These are phyloP conservation scores for Nakazawaea sp. DNA, from an alignment of 805 yeast genomes.

Conservation along the genomic window DNA sequence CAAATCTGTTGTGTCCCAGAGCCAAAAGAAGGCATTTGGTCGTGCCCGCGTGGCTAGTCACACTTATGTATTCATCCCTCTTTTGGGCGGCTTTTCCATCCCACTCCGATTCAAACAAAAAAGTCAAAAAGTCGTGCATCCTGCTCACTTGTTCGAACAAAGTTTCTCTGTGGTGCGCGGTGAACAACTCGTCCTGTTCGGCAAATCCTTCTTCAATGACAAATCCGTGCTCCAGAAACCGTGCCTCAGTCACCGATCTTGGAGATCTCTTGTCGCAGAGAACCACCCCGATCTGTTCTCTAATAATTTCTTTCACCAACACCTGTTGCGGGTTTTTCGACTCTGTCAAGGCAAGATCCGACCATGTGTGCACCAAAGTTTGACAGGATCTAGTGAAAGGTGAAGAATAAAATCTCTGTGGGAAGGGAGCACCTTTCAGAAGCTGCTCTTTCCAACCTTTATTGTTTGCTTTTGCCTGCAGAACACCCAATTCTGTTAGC, in stretches of 20 bases:
- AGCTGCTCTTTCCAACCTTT: slow-evolving; percentile 36
- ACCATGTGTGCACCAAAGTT: slow-evolving; percentile 48
- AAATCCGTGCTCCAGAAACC: slow-evolving; percentile 36
- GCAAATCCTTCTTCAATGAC: slow-evolving; percentile 34
- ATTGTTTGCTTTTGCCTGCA: slow-evolving; percentile 47
- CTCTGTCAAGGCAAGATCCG: slow-evolving; percentile 25
- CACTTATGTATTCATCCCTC: slow-evolving; percentile 28
- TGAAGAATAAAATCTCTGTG: slow-evolving; percentile 47
- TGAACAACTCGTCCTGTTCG: slow-evolving; percentile 44
- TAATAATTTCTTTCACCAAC: slow-evolving; percentile 35
- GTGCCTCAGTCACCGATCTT: slow-evolving; percentile 27
- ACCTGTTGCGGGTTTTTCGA: slow-evolving; percentile 17
- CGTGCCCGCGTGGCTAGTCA: slow-evolving; percentile 59
- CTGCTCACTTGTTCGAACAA: slow-evolving; percentile 42
- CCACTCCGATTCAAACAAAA: slow-evolving; percentile 25
- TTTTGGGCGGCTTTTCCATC: slow-evolving; percentile 16
- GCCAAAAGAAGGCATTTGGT: slow-evolving; percentile 45
- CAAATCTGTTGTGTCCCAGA: slow-evolving; percentile 44
- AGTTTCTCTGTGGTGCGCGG: slow-evolving; percentile 39
- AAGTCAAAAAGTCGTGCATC: slow-evolving; percentile 36
- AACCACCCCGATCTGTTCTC: slow-evolving; percentile 58
- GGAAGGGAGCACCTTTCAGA: slow-evolving; percentile 43
- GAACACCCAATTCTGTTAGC: slow-evolving; percentile 46
- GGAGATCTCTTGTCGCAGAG: slow-evolving; percentile 53
- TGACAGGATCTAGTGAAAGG: slow-evolving; percentile 61